phyloP scores from a whole-genome alignment of 1,284 basidiomycete genomes.

The Ustilago trichophora region DNA sequence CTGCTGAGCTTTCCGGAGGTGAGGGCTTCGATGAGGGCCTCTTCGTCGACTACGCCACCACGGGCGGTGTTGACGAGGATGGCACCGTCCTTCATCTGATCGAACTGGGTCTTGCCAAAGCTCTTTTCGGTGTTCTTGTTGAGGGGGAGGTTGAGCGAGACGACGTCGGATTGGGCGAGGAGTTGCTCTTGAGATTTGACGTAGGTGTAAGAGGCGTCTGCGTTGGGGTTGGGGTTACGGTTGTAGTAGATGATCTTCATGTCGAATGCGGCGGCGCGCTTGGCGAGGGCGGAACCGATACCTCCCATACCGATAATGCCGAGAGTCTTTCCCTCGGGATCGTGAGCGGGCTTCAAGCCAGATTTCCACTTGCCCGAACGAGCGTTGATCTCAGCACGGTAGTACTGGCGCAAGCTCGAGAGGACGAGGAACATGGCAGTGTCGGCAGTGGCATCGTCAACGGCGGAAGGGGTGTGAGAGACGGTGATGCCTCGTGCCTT shows the following conservation, averaged over 20 bases:
- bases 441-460: slow-evolving; percentile 60
- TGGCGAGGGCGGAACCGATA: slow-evolving; percentile 58
- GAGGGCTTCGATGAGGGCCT: slow-evolving; percentile 54
- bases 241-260: slow-evolving; percentile 64
- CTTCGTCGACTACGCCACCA: slow-evolving; percentile 69
- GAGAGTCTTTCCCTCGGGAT: slow-evolving; percentile 54
- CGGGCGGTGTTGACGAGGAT: slow-evolving; percentile 70
- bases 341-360: slow-evolving; percentile 49
- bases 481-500: slow-evolving; percentile 51
- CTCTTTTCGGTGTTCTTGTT: slow-evolving; percentile 67
- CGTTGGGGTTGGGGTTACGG: slow-evolving; percentile 49
- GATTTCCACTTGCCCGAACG: slow-evolving; percentile 51
- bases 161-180: slow-evolving; percentile 67
- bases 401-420: slow-evolving; percentile 55
- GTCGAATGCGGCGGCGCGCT: slow-evolving; percentile 56
- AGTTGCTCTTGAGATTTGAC: slow-evolving; percentile 66
- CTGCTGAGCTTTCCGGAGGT: slow-evolving; percentile 68
- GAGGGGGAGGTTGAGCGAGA: slow-evolving; percentile 70
- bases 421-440: slow-evolving; percentile 62
- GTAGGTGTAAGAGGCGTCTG: slow-evolving; percentile 39
- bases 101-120: slow-evolving; percentile 67
- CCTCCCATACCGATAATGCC: slow-evolving; percentile 62
- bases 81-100: slow-evolving; percentile 66
- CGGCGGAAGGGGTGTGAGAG: slow-evolving; percentile 59
- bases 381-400: slow-evolving; percentile 50